These are phyloP conservation scores for Dactylorhiza incarnata DNA, from an alignment of 106 monocot species.

Conservation along the genomic window DNA sequence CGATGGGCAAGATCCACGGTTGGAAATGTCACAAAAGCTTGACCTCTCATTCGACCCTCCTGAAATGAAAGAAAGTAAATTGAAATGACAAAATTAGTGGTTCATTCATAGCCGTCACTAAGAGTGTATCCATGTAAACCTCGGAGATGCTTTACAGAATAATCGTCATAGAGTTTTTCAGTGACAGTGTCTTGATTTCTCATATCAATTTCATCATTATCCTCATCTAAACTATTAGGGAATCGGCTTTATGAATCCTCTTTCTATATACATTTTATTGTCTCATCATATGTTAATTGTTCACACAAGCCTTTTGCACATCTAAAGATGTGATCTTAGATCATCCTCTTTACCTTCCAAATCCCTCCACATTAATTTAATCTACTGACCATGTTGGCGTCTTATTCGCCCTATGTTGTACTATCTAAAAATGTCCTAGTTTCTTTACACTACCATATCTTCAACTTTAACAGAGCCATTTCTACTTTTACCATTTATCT, in stretches of 20 bases:
- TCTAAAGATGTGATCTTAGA: background rate
- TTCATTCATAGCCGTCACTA: background rate
- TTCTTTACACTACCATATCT: background rate
- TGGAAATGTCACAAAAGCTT: slow-evolving; percentile 98
- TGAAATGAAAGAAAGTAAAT: slow-evolving; percentile 20
- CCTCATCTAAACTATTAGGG: background rate
- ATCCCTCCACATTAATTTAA: background rate
- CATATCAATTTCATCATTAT: background rate
- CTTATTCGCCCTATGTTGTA: background rate
- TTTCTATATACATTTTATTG: background rate
- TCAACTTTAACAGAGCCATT: background rate
- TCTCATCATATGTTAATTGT: background rate
- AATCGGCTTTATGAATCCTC: background rate
- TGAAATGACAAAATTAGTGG: background rate
- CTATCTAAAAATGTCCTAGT: background rate
- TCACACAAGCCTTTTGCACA: background rate
- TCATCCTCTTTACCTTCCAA: background rate
- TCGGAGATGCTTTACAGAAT: background rate
- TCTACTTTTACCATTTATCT: background rate
- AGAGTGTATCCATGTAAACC: background rate
- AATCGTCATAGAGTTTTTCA: background rate
- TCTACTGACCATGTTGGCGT: background rate
- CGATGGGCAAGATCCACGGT: slow-evolving; percentile 73
- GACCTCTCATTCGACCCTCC: slow-evolving; percentile 97
- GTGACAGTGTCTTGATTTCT: background rate